phyloP scores from a whole-genome alignment of 1,139 yeast genomes.

The Taphrina flavorubra region DNA sequence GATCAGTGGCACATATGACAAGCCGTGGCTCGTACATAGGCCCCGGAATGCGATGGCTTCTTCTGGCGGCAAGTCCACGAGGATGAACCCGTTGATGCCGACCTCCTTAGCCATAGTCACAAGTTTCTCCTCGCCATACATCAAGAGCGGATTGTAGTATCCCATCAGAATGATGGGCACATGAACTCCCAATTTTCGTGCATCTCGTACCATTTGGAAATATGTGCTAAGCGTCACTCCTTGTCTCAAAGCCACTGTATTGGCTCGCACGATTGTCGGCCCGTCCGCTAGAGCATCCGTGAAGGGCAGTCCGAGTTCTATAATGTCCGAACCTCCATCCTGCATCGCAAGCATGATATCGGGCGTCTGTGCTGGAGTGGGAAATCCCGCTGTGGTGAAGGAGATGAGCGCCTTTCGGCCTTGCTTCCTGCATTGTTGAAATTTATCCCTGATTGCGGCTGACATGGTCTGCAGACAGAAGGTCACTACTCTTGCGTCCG shows the following conservation, averaged over 20 bases:
- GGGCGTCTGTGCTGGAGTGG: constrained; percentile 82
- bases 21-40: constrained; percentile 61
- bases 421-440: constrained; percentile 47
- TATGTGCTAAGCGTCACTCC: constrained; percentile 75
- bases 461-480: constrained; percentile 45
- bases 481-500: not conserved
- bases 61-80: constrained; percentile 97
- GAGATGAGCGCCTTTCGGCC: constrained; percentile 88
- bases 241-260: constrained; percentile 75
- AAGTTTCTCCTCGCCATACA: constrained; percentile 85
- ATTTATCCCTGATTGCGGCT: constrained; percentile 47
- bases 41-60: constrained; percentile 89
- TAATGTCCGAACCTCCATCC: constrained; percentile 92
- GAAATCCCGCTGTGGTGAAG: constrained; percentile 93
- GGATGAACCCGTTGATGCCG: constrained; percentile 93
- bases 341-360: constrained; percentile 87
- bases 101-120: constrained; percentile 77
- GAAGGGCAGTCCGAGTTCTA: constrained; percentile 94
- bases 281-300: constrained; percentile 99
- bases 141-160: constrained; percentile 90
- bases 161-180: constrained; percentile 95
- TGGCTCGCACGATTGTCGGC: constrained; percentile 90
- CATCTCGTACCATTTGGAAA: constrained; percentile 71
- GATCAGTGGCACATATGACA: constrained; percentile 88
- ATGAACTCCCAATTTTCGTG: constrained; percentile 81